These are phyloP conservation scores for Lasiosphaeria ovina DNA, from an alignment of 495 filamentous ascomycete species.

Conservation along the genomic window DNA sequence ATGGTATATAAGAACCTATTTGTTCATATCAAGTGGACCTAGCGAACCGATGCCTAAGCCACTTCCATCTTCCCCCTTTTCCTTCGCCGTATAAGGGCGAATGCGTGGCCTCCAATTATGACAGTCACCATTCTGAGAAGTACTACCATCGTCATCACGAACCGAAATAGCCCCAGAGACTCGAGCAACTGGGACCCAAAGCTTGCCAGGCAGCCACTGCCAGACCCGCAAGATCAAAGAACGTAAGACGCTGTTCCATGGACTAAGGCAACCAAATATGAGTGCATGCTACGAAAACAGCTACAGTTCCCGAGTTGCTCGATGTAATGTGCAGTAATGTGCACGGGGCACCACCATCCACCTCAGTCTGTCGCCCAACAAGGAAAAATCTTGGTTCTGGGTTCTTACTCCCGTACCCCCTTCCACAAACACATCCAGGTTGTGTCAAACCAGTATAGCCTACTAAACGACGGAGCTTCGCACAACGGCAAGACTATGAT, in stretches of 20 bases:
- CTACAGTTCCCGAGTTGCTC: slow-evolving; percentile 18
- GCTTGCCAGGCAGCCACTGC: too few species aligned
- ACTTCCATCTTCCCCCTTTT: too few species aligned
- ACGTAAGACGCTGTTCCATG: too few species aligned
- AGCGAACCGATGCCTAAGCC: too few species aligned
- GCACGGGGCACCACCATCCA: slow-evolving; percentile 17
- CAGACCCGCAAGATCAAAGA: too few species aligned
- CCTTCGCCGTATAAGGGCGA: too few species aligned
- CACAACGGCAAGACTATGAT: slow-evolving; percentile 1
- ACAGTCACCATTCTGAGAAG: neutral
- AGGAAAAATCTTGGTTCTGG: slow-evolving; percentile 2
- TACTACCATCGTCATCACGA: neutral
- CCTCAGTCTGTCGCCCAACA: slow-evolving; percentile 5
- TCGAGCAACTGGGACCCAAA: neutral
- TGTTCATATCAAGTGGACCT: too few species aligned
- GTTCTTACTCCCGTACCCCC: neutral
- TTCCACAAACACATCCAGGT: neutral
- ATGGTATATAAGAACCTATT: too few species aligned
- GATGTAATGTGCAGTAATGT: slow-evolving; percentile 20
- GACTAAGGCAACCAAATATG: slow-evolving; percentile 12
- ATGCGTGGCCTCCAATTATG: too few species aligned
- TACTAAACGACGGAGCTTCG: neutral
- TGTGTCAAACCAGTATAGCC: neutral
- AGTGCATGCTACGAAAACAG: slow-evolving; percentile 23
- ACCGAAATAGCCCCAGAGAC: neutral